phyloP scores from a whole-genome alignment of 768 basidiomycete genomes.

The Collybiopsis luxurians region DNA sequence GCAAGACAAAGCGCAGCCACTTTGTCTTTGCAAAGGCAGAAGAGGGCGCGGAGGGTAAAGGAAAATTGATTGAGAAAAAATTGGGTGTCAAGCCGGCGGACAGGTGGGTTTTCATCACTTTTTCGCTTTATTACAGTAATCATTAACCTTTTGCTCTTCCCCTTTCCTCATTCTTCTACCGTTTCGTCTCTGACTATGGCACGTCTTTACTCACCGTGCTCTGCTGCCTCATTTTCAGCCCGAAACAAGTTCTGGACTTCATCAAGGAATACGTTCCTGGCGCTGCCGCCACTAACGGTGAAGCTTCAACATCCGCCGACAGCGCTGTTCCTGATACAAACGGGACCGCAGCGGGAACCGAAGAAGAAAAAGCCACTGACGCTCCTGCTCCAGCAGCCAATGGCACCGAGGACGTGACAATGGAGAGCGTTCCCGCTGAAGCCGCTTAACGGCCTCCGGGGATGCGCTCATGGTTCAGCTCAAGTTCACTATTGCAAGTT shows the following conservation, averaged over 20 bases:
- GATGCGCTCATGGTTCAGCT: too few species aligned
- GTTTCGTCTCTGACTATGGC: too few species aligned
- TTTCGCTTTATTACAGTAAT: not conserved
- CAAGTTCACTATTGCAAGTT: not conserved
- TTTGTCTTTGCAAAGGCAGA: slow-evolving; percentile 87
- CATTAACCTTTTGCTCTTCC: not conserved
- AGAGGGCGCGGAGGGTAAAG: slow-evolving; percentile 1
- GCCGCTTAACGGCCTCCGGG: not conserved
- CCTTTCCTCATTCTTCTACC: not conserved
- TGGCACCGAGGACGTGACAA: not conserved
- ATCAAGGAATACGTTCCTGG: slow-evolving; percentile 42
- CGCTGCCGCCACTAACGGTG: not conserved
- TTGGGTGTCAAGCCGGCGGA: slow-evolving; percentile 85
- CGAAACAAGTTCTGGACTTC: slow-evolving; percentile 64
- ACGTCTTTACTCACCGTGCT: not conserved
- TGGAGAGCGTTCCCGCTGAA: not conserved
- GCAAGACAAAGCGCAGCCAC: slow-evolving; percentile 87
- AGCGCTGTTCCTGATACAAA: not conserved
- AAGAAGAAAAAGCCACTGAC: slow-evolving; percentile 1
- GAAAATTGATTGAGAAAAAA: slow-evolving; percentile 82
- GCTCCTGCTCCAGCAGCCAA: not conserved
- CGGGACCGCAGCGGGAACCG: not conserved
- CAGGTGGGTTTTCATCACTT: slow-evolving; percentile 46
- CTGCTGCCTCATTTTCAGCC: slow-evolving; percentile 31
- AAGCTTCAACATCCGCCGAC: not conserved